phyloP scores from a whole-genome alignment of 2,329 filamentous ascomycete species.

The Aquanectria penicillioides region DNA sequence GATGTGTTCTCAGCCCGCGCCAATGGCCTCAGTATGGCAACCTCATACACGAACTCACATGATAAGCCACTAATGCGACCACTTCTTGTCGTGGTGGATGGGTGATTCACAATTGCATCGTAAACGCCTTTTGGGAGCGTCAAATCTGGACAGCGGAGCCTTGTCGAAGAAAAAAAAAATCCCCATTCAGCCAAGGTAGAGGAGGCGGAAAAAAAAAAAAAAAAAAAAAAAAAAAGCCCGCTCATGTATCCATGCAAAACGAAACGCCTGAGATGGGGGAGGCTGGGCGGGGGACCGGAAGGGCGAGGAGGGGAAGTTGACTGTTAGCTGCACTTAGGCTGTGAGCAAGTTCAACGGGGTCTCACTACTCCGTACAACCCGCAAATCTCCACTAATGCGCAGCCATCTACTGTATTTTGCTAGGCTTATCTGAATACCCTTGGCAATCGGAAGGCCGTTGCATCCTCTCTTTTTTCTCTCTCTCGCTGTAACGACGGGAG shows the following conservation, averaged over 20 bases:
- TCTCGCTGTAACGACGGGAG: slow-evolving; percentile 22
- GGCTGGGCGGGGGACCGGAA: slow-evolving; percentile 27
- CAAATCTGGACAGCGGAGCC: slow-evolving; percentile 25
- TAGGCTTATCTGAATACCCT: slow-evolving; percentile 35
- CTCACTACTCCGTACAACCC: slow-evolving; percentile 21
- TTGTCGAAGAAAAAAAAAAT: slow-evolving; percentile 23
- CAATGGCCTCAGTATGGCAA: slow-evolving; percentile 29
- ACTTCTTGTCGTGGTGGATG: slow-evolving; percentile 33
- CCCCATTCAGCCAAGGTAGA: slow-evolving; percentile 20
- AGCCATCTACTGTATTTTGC: slow-evolving; percentile 24
- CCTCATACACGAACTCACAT: slow-evolving; percentile 40
- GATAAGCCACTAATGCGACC: slow-evolving; percentile 41
- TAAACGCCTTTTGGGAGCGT: slow-evolving; percentile 25
- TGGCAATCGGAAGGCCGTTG: slow-evolving; percentile 27
- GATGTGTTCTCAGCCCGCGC: slow-evolving; percentile 18
- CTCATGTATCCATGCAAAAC: slow-evolving; percentile 4
- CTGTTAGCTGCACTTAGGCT: slow-evolving; percentile 6
- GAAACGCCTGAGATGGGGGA: slow-evolving; percentile 22
- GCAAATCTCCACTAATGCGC: slow-evolving; percentile 24
- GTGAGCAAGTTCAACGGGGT: slow-evolving; percentile 22
- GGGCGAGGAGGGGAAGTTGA: slow-evolving; percentile 13
- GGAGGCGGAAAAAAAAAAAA: neutral
- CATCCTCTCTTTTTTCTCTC: slow-evolving; percentile 28
- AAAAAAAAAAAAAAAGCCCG: slow-evolving; percentile 5
- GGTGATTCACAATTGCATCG: slow-evolving; percentile 30